These are phyloP conservation scores for Euphorbia schlechtendalii DNA, from an alignment of 441 rosid species.

Conservation along the genomic window DNA sequence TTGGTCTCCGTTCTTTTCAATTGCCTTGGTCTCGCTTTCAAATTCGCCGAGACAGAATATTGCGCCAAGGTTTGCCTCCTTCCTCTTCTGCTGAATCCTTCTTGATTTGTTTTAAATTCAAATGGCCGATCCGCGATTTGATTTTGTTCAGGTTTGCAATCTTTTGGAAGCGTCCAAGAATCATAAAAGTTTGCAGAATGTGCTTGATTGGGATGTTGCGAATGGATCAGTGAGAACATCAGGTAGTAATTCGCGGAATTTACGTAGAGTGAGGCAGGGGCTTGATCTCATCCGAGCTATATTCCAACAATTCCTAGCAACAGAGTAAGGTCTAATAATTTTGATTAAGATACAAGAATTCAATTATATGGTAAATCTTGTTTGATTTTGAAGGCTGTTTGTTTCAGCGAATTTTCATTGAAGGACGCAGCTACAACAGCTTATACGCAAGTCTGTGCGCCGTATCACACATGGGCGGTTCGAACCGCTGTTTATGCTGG, in stretches of 20 bases:
- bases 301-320: slow-evolving; percentile 61
- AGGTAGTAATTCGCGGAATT: slow-evolving; percentile 77
- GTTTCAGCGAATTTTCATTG: slow-evolving; percentile 48
- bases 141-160: slow-evolving; percentile 39
- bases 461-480: slow-evolving; percentile 79
- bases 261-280: slow-evolving; percentile 90
- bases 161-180: slow-evolving; percentile 66
- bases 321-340: slow-evolving; percentile 30
- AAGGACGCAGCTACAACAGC: slow-evolving; percentile 86
- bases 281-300: slow-evolving; percentile 82
- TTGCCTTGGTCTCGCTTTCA: slow-evolving; percentile 85
- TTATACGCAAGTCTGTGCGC: slow-evolving; percentile 80
- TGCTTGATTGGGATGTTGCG: slow-evolving; percentile 56
- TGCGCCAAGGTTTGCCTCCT: slow-evolving; percentile 47
- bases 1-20: slow-evolving; percentile 68
- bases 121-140: not conserved
- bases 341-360: not conserved
- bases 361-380: not conserved
- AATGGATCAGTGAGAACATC: slow-evolving; percentile 56
- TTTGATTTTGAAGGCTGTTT: not conserved
- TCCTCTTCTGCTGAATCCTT: not conserved
- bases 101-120: not conserved
- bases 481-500: slow-evolving; percentile 89
- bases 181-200: slow-evolving; percentile 37
- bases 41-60: slow-evolving; percentile 84